Evolutionary conservation across 163 green algal genomes (phyloP).

Genomic region (Trebouxia gelatinosa): DNA sequence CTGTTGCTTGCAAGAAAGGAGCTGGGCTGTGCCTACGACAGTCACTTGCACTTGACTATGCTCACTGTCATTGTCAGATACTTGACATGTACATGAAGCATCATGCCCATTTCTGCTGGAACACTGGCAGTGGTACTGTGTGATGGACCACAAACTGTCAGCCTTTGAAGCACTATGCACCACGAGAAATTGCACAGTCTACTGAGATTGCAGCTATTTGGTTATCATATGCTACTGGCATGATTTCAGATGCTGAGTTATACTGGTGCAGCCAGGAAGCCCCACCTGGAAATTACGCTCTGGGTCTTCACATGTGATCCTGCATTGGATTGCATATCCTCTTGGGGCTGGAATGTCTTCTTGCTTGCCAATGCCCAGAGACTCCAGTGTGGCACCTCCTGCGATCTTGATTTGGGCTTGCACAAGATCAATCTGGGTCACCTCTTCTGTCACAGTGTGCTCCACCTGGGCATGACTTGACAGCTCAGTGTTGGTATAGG

Average conservation of each 20-base stretch:
- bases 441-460: constrained; percentile 95
- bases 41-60: too few species aligned
- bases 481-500: background rate
- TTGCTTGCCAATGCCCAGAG: constrained; percentile 68
- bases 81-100: too few species aligned
- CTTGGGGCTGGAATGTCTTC: constrained; percentile 55
- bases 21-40: too few species aligned
- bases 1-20: background rate
- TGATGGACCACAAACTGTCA: too few species aligned
- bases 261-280: too few species aligned
- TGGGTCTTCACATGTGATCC: constrained; percentile 89
- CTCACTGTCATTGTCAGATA: background rate
- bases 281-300: constrained; percentile 79
- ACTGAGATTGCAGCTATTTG: too few species aligned
- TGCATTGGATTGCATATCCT: constrained; percentile 89
- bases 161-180: too few species aligned
- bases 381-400: constrained; percentile 60
- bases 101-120: too few species aligned
- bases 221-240: too few species aligned
- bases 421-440: constrained; percentile 92
- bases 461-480: constrained; percentile 70
- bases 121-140: too few species aligned
- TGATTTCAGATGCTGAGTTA: too few species aligned
- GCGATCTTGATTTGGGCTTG: constrained; percentile 87
- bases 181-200: too few species aligned